These are phyloP conservation scores for Amauroascus niger DNA, from an alignment of 2,329 filamentous ascomycete species.

Conservation along the genomic window DNA sequence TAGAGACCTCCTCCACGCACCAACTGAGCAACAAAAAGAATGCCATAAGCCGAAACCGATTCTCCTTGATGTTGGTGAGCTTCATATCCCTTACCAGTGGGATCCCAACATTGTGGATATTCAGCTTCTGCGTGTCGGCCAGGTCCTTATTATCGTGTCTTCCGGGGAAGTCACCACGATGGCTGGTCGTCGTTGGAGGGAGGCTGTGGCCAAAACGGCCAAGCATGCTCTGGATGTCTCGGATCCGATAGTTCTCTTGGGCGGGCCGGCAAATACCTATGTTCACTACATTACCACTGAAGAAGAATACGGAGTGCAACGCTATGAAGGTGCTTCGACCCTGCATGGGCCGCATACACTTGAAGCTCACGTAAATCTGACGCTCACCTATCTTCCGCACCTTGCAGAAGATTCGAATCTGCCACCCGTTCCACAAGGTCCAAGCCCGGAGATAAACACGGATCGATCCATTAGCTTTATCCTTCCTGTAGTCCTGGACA, in stretches of 20 bases:
- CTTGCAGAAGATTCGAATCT: slow-evolving; percentile 44
- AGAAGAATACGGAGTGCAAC: slow-evolving; percentile 73
- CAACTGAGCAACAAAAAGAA: slow-evolving; percentile 56
- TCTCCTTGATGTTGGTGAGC: slow-evolving; percentile 76
- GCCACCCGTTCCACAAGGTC: slow-evolving; percentile 44
- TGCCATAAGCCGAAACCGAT: slow-evolving; percentile 80
- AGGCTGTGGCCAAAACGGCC: slow-evolving; percentile 52
- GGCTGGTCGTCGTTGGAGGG: slow-evolving; percentile 78
- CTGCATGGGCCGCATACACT: slow-evolving; percentile 76
- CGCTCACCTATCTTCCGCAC: slow-evolving; percentile 60
- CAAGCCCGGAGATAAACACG: slow-evolving; percentile 66
- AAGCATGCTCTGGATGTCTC: slow-evolving; percentile 42
- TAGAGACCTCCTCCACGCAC: slow-evolving; percentile 59
- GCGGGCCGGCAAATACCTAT: slow-evolving; percentile 84
- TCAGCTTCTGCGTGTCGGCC: slow-evolving; percentile 73
- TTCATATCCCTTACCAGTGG: slow-evolving; percentile 72
- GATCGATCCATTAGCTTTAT: slow-evolving; percentile 71
- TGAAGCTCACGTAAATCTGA: slow-evolving; percentile 78
- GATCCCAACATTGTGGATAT: slow-evolving; percentile 85
- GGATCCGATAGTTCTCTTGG: slow-evolving; percentile 66
- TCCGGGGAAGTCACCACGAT: slow-evolving; percentile 88
- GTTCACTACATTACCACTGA: slow-evolving; percentile 70
- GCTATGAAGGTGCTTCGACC: slow-evolving; percentile 91
- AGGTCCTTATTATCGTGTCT: slow-evolving; percentile 72
- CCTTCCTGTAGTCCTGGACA: slow-evolving; percentile 65